These are phyloP conservation scores for Lentithecium fluviatile DNA, from an alignment of 495 filamentous ascomycete genomes.

Conservation along the genomic window DNA sequence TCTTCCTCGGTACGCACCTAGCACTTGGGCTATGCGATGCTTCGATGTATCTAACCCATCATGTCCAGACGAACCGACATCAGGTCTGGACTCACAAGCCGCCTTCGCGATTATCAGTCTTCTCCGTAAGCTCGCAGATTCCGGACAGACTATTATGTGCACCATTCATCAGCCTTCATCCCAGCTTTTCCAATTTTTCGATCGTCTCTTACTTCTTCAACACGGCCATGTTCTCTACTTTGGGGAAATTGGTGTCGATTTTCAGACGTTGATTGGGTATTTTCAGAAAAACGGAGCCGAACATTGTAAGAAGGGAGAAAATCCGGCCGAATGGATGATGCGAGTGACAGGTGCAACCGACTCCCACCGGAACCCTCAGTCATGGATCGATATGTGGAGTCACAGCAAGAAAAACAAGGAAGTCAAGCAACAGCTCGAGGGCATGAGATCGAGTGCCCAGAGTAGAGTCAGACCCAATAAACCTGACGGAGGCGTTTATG, in stretches of 20 bases:
- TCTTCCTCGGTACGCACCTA: too few relatives aligned
- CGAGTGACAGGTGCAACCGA: constrained; percentile 34
- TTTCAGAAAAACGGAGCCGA: constrained; percentile 2
- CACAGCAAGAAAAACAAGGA: too few relatives aligned
- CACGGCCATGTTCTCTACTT: constrained; percentile 63
- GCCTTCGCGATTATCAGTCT: constrained; percentile 62
- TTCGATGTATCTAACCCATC: too few relatives aligned
- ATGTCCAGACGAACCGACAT: constrained; percentile 78
- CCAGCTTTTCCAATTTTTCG: constrained; percentile 68
- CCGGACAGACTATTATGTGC: constrained; percentile 65
- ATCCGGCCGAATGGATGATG: constrained; percentile 67
- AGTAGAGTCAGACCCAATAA: too few relatives aligned
- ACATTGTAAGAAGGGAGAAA: constrained; percentile 56
- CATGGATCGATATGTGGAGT: too few relatives aligned
- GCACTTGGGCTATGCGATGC: too few relatives aligned
- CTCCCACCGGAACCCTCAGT: too few relatives aligned
- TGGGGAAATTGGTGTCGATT: background rate
- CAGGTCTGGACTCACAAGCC: constrained; percentile 62
- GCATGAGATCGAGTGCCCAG: too few relatives aligned
- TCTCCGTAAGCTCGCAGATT: constrained; percentile 59
- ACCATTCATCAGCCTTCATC: constrained; percentile 76
- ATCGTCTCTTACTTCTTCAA: constrained; percentile 63
- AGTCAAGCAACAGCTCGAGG: too few relatives aligned
- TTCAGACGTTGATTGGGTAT: background rate
- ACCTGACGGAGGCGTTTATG: too few relatives aligned